Conservation (phyloP, 306 rosid genomes). For the Cicer arietinum region DNA sequence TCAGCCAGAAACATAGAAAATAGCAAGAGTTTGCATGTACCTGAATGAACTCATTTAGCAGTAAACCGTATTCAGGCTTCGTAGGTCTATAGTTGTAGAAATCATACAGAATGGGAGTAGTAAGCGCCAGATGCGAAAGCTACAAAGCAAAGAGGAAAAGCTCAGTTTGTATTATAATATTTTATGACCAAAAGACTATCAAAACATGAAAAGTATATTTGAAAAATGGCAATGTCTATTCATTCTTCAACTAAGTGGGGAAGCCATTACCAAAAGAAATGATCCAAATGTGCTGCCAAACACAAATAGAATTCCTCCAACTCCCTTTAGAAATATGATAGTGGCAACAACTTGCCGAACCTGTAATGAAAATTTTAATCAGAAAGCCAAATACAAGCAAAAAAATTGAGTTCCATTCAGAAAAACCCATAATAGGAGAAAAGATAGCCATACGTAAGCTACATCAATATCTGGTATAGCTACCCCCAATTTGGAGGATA, state of each 20-base stretch:
- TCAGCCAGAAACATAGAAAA: conserved; percentile 2
- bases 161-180: conserved; percentile 17
- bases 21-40: conserved; percentile 53
- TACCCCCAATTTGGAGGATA: conserved; percentile 65
- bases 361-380: conserved; percentile 52
- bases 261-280: conserved; percentile 65
- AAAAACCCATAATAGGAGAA: not conserved
- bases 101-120: conserved; percentile 75
- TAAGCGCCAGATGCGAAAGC: conserved; percentile 65
- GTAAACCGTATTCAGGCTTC: conserved; percentile 46
- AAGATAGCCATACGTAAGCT: conserved; percentile 53
- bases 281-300: conserved; percentile 79
- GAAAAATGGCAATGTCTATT: conserved; percentile 9
- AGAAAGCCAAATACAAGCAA: conserved; percentile 43
- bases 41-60: conserved; percentile 74
- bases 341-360: conserved; percentile 59
- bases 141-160: conserved; percentile 32
- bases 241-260: conserved; percentile 11
- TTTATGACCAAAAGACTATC: conserved; percentile 15
- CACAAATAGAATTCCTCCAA: conserved; percentile 87
- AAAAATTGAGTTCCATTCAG: conserved; percentile 8
- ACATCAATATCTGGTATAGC: conserved; percentile 57
- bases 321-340: conserved; percentile 65
- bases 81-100: conserved; percentile 75
- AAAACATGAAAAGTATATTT: conserved; percentile 2